Percentiles rank a stretch among this genome's conserved stretches.
Conservation (phyloP, 2,329 filamentous ascomycete species). For the Botrytis porri region DNA sequence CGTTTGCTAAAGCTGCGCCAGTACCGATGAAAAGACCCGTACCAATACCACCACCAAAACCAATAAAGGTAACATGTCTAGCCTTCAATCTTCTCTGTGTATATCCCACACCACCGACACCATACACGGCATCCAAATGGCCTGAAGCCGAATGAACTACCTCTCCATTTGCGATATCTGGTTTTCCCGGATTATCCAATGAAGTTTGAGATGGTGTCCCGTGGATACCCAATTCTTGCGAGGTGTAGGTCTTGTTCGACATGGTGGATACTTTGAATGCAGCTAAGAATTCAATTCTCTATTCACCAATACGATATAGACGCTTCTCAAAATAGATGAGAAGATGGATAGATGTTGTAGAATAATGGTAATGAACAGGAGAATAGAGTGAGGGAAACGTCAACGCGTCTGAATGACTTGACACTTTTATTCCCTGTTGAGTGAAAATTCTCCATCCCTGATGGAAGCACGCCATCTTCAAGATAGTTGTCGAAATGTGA, state of each 20-base stretch:
- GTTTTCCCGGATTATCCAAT: neutral
- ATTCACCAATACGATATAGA: slow-evolving; percentile 15
- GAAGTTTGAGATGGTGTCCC: neutral
- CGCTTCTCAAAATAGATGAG: neutral
- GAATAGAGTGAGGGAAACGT: neutral
- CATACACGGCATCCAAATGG: slow-evolving; percentile 12
- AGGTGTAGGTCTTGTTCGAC: slow-evolving; percentile 4
- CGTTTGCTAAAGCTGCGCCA: slow-evolving; percentile 45
- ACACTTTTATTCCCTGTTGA: slow-evolving; percentile 15
- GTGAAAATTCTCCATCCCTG: neutral
- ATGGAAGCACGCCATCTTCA: slow-evolving; percentile 13
- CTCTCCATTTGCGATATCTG: slow-evolving; percentile 15
- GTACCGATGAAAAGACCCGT: slow-evolving; percentile 53
- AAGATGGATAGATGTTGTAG: slow-evolving; percentile 1
- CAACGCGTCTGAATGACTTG: neutral
- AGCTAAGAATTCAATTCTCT: slow-evolving; percentile 15
- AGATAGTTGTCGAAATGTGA: slow-evolving; percentile 7
- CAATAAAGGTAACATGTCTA: slow-evolving; percentile 17
- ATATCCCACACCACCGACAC: slow-evolving; percentile 8
- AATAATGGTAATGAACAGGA: neutral
- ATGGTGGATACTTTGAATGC: slow-evolving; percentile 18
- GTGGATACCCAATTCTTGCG: slow-evolving; percentile 5
- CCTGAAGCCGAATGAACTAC: slow-evolving; percentile 15
- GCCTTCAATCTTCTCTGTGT: slow-evolving; percentile 14
- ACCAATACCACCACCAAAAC: slow-evolving; percentile 40